Percentiles rank a stretch among this genome's conserved stretches.
These are phyloP conservation scores for Taxillus chinensis DNA, from an alignment of 164 flowering plant species.

Conservation along the genomic window DNA sequence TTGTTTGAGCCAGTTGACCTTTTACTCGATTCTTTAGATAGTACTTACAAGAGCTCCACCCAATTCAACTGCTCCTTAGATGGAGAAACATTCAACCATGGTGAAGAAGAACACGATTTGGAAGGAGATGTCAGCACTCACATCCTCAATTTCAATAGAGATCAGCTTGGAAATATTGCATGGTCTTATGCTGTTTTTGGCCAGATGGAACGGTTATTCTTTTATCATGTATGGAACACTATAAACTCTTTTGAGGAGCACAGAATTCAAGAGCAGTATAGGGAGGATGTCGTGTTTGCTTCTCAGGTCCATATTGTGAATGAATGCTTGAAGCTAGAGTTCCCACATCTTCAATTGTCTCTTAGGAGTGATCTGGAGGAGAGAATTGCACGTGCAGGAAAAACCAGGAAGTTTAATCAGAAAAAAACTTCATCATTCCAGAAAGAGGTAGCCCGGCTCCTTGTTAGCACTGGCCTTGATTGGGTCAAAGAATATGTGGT, in stretches of 20 bases:
- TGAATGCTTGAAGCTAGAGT: slow-evolving; percentile 78
- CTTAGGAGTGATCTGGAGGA: slow-evolving; percentile 50
- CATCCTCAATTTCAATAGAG: slow-evolving; percentile 46
- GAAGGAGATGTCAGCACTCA: slow-evolving; percentile 20
- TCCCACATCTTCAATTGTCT: slow-evolving; percentile 53
- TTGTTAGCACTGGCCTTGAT: slow-evolving; percentile 76
- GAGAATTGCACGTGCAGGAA: slow-evolving; percentile 56
- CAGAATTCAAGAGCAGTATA: slow-evolving; percentile 62
- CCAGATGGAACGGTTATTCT: slow-evolving; percentile 58
- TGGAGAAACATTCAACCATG: slow-evolving; percentile 7
- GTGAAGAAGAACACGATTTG: slow-evolving; percentile 12
- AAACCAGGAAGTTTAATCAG: slow-evolving; percentile 79
- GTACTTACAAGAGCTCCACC: slow-evolving; percentile 27
- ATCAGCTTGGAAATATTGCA: slow-evolving; percentile 83
- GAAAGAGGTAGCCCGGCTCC: slow-evolving; percentile 84
- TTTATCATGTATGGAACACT: slow-evolving; percentile 62
- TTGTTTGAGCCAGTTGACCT: slow-evolving; percentile 64
- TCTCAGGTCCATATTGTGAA: slow-evolving; percentile 77
- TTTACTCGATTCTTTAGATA: slow-evolving; percentile 61
- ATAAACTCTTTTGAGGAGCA: slow-evolving; percentile 60
- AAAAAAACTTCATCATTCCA: slow-evolving; percentile 86
- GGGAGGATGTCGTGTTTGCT: slow-evolving; percentile 87
- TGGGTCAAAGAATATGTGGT: slow-evolving; percentile 78
- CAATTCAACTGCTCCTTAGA: slow-evolving; percentile 29
- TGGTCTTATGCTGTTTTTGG: slow-evolving; percentile 98